Percentiles rank a stretch among this genome's conserved stretches.
phyloP scores from a whole-genome alignment of 805 yeast genomes.

The Brettanomyces naardenensis region DNA sequence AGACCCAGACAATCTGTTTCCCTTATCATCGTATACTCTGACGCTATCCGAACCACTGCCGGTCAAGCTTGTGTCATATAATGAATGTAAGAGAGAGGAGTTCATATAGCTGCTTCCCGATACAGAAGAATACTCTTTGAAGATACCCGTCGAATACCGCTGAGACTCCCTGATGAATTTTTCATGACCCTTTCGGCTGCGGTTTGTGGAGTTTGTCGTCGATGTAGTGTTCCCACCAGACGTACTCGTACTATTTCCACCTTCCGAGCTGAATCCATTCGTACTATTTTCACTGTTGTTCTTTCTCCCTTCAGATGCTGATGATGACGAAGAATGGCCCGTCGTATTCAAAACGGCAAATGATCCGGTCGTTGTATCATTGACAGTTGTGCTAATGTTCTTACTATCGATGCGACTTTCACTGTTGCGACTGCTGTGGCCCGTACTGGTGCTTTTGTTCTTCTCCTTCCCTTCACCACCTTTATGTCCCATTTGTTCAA shows the following conservation, averaged over 20 bases:
- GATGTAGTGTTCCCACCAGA: not conserved
- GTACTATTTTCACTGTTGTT: not conserved
- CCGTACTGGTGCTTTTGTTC: not conserved
- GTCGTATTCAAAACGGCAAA: not conserved
- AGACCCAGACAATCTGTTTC: too few species aligned
- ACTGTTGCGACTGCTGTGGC: not conserved
- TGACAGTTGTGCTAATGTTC: not conserved
- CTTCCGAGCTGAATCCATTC: too few species aligned
- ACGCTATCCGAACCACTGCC: not conserved
- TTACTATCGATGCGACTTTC: not conserved
- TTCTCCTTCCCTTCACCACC: too few species aligned
- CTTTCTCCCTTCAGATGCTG: not conserved
- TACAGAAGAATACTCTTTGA: not conserved
- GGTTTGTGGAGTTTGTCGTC: not conserved
- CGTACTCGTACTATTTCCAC: not conserved
- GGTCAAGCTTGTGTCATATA: not conserved
- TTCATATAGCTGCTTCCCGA: not conserved
- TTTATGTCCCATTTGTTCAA: too few species aligned
- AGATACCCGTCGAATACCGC: constrained; percentile 1
- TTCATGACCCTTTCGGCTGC: constrained; percentile 1
- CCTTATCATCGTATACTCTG: not conserved
- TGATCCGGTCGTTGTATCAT: not conserved
- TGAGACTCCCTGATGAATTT: constrained; percentile 1
- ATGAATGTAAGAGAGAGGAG: not conserved
- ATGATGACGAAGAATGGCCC: not conserved